Conservation (phyloP, 139 green algal species). For the Nannochloris sp. region DNA sequence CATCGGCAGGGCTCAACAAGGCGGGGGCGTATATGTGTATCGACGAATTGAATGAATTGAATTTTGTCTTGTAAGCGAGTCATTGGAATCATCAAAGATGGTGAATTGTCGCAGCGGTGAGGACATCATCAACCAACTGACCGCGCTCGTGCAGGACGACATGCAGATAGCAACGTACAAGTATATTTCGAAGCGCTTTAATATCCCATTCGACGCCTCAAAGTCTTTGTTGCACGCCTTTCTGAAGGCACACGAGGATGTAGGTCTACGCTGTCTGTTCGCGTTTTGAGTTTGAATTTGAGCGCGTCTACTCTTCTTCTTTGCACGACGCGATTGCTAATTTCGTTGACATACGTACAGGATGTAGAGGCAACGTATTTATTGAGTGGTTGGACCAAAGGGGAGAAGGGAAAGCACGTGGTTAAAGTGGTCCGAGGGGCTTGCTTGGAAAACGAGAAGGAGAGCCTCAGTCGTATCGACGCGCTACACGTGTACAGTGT, state of each 20-base stretch:
- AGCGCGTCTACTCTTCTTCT: neutral
- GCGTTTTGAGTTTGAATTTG: neutral
- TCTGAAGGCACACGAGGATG: conserved; percentile 20
- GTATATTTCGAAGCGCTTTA: conserved; percentile 31
- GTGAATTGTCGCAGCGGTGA: no score
- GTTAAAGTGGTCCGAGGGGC: conserved; percentile 15
- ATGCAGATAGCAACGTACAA: conserved; percentile 41
- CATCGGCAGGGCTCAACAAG: conserved; percentile 27
- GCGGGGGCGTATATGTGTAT: conserved; percentile 38
- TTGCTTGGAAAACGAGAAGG: conserved; percentile 26
- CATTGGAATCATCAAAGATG: no score
- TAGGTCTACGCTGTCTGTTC: neutral
- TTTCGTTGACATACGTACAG: conserved; percentile 4
- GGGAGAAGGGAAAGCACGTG: conserved; percentile 7
- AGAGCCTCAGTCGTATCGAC: conserved; percentile 18
- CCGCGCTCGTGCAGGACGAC: neutral
- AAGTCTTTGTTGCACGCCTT: conserved; percentile 37
- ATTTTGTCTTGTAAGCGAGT: no score
- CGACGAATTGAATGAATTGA: neutral
- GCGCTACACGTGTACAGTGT: conserved; percentile 46
- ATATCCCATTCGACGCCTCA: conserved; percentile 27
- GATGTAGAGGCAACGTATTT: conserved; percentile 40
- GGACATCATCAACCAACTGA: neutral
- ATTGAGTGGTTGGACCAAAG: conserved; percentile 35
- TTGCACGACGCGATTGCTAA: neutral